Conservation (phyloP, 148 eudicot species). For the Oxyria digyna region DNA sequence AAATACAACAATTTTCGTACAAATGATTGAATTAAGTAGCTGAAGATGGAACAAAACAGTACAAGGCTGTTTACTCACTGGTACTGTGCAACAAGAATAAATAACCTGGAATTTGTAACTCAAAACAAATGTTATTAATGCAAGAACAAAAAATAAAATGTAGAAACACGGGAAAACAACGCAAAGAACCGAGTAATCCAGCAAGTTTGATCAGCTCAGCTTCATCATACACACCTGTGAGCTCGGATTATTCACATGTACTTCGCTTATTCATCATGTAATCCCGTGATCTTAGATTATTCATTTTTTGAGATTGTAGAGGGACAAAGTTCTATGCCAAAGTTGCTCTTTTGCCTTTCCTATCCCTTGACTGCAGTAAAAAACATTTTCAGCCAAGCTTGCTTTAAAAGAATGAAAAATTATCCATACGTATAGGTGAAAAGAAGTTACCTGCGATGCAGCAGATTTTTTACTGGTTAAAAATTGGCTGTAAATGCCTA, state of each 20-base stretch:
- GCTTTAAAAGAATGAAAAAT: neutral
- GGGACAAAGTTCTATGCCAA: constrained; percentile 27
- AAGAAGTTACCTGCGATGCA: constrained; percentile 59
- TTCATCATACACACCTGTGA: neutral
- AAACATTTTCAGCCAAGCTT: constrained; percentile 2
- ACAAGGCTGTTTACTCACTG: neutral
- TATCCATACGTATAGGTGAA: neutral
- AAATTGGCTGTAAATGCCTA: constrained; percentile 69
- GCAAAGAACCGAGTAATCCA: neutral
- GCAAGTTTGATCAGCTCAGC: neutral
- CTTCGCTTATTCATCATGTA: too few species aligned
- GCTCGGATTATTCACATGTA: too few species aligned
- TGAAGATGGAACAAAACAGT: neutral
- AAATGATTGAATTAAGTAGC: neutral
- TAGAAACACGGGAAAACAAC: neutral
- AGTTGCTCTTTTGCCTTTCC: constrained; percentile 89
- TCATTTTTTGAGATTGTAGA: neutral
- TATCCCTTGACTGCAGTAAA: constrained; percentile 67
- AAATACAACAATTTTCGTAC: neutral
- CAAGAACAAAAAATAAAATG: neutral
- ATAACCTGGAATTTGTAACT: neutral
- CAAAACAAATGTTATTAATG: neutral
- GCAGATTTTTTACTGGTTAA: constrained; percentile 70
- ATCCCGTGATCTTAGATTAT: neutral
- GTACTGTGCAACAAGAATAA: neutral